These are phyloP conservation scores for Fraxinus excelsior DNA, from an alignment of 257 asterid genomes.

Conservation along the genomic window DNA sequence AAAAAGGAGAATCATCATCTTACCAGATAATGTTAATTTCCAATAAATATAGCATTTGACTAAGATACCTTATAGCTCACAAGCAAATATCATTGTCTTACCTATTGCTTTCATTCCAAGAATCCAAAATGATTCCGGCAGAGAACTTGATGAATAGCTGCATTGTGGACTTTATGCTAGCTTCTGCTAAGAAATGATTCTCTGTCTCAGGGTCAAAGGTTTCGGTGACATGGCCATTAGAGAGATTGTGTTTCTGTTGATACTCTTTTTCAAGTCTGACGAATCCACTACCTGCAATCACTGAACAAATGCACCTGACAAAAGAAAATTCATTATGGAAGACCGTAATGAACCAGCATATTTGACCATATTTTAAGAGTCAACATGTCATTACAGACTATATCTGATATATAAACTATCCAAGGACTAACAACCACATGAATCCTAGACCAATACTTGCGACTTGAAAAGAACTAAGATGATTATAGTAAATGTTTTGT, in stretches of 20 bases:
- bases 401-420: not conserved
- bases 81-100: slow-evolving; percentile 23
- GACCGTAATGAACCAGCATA: not conserved
- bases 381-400: not conserved
- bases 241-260: slow-evolving; percentile 68
- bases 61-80: not conserved
- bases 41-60: not conserved
- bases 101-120: slow-evolving; percentile 86
- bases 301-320: slow-evolving; percentile 88
- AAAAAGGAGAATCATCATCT: not conserved
- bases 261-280: slow-evolving; percentile 85
- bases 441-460: not conserved
- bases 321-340: slow-evolving; percentile 23
- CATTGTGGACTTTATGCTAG: slow-evolving; percentile 82
- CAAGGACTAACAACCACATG: not conserved
- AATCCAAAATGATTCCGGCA: slow-evolving; percentile 78
- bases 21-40: not conserved
- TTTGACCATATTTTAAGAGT: not conserved
- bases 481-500: not conserved
- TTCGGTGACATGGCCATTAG: slow-evolving; percentile 72
- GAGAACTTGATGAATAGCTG: slow-evolving; percentile 90
- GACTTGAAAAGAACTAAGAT: not conserved
- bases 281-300: slow-evolving; percentile 88
- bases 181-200: slow-evolving; percentile 63
- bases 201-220: slow-evolving; percentile 62